These are phyloP conservation scores for Ceratopteris richardii DNA, from an alignment of 75 land plant genomes.

Conservation along the genomic window DNA sequence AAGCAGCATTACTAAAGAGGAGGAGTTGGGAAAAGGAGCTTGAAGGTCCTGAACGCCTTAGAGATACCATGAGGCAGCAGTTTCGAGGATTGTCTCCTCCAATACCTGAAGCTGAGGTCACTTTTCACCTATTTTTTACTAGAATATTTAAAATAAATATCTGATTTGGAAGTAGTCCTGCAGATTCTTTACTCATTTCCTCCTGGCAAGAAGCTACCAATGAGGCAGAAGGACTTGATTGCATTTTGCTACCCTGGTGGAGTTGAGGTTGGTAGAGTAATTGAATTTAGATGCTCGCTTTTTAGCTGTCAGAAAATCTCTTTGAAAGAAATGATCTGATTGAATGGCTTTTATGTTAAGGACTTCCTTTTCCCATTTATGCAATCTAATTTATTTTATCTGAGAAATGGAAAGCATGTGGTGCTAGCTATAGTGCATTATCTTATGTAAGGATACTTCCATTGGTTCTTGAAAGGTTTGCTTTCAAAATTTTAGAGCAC, in stretches of 20 bases:
- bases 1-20: slow-evolving; percentile 68
- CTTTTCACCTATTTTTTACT: background rate
- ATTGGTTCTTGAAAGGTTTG: too few relatives aligned
- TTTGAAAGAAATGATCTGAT: too few relatives aligned
- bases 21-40: slow-evolving; percentile 76
- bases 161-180: background rate
- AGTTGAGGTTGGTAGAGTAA: slow-evolving; percentile 58
- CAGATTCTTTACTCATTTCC: slow-evolving; percentile 96
- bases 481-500: too few relatives aligned
- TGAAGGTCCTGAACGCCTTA: slow-evolving; percentile 36
- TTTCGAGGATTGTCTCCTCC: slow-evolving; percentile 31
- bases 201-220: slow-evolving; percentile 65
- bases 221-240: slow-evolving; percentile 67
- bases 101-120: slow-evolving; percentile 7
- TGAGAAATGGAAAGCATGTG: too few relatives aligned
- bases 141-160: background rate
- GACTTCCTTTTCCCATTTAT: too few relatives aligned
- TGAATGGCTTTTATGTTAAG: too few relatives aligned
- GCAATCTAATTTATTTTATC: too few relatives aligned
- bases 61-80: slow-evolving; percentile 37
- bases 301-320: too few relatives aligned
- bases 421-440: too few relatives aligned
- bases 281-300: too few relatives aligned
- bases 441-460: too few relatives aligned
- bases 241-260: slow-evolving; percentile 92